Base-by-base conservation (phyloP, 73 alveolate genomes). In the Paramecium pentaurelia region DNA sequence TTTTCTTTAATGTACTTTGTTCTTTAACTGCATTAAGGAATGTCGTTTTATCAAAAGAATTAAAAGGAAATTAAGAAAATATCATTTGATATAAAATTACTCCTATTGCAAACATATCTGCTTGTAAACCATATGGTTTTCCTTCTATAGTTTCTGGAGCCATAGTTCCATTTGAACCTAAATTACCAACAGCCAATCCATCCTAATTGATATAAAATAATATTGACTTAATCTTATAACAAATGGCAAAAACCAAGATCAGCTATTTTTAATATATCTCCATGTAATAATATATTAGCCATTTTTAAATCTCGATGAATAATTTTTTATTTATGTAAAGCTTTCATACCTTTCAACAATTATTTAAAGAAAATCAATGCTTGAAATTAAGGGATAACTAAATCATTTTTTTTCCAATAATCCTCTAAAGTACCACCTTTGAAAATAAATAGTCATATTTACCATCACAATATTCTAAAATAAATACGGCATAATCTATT, bases 261-360 rank as follows among this genome's bases (percentile, higher is more conserved):
- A 20, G 91, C 91, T 6, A 80, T 80, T 27, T 80, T 49, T 80
- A 49, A 25, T 20, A 45, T 18, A 6, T 20, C 36, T 12, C 40
- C 11, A 73, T 73, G 87, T 14, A 73, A 8, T 38, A 34, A 34
- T 12, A 73, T 73, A 73, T 73, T 73, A 2, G 94, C 75, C 84
- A 71, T 11, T 47, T 89, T 89, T 38, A 89, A 71, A 47, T 89
- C 94, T n/a, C 94, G 58, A 89, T 89, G 94, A 42, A 89, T 54
- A 9, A 89, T 89, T 45, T 47, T 89, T 60, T 45, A 30, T 47
- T 89, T 73, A 20, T 77, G 92, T 28, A 89, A 32, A 16, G 64
- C 92, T 6, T 60, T 58, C 54, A 89, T 71, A 18, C 92, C 94
- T 28, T 47, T 71, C 6, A 89, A 51, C 8, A 89, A 42, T 71